Evolutionary conservation across 148 eudicot genomes (phyloP).

Genomic region (Rhododendron vialii): DNA sequence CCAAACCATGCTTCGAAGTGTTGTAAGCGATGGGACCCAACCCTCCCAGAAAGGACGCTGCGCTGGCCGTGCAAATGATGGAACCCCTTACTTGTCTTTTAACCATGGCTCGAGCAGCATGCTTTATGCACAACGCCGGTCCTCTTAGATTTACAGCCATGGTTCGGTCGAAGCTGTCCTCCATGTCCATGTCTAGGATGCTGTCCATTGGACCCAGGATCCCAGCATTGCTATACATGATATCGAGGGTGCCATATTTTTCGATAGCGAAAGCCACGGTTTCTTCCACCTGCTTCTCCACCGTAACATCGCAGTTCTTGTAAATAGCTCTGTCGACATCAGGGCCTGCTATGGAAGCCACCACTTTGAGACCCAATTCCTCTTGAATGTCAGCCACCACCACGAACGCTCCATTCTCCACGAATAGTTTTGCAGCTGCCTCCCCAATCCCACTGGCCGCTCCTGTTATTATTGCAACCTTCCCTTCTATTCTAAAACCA

Average conservation of each 20-base stretch:
- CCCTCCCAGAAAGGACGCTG: background rate
- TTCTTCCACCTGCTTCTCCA: background rate
- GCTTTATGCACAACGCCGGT: background rate
- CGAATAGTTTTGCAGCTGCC: slow-evolving; percentile 16
- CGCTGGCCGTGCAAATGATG: background rate
- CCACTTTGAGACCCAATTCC: slow-evolving; percentile 2
- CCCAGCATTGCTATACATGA: background rate
- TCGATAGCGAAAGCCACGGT: background rate
- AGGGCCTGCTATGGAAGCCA: background rate
- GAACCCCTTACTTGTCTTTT: background rate
- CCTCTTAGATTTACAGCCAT: background rate
- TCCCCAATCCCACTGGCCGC: slow-evolving; percentile 21
- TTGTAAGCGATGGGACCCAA: background rate
- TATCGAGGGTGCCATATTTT: background rate
- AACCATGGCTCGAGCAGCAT: background rate
- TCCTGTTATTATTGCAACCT: slow-evolving; percentile 10
- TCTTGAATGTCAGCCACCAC: slow-evolving; percentile 14
- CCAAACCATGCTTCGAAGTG: background rate
- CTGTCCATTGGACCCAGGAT: background rate
- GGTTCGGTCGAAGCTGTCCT: background rate
- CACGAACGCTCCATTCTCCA: slow-evolving; percentile 7
- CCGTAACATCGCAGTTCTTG: background rate
- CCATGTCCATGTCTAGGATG: slow-evolving; percentile 6
- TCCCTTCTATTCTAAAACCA: background rate
- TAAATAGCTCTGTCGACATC: background rate